Percentiles rank a stretch among this genome's conserved stretches.
Evolutionary conservation across 805 yeast species (phyloP).

Genomic region (Candida wancherniae): DNA sequence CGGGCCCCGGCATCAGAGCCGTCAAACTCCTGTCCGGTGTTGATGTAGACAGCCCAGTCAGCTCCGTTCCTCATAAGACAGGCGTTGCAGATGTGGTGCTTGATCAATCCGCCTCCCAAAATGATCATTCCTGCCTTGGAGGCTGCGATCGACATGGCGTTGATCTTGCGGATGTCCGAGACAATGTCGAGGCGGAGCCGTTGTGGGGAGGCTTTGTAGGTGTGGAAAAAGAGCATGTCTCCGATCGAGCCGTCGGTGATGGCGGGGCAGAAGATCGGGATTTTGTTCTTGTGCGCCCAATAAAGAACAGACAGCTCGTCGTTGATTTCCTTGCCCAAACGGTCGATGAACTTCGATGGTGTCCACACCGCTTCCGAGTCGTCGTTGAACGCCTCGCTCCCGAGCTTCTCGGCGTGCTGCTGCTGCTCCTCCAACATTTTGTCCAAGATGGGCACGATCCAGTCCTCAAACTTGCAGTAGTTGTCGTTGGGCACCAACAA

Average conservation of each 20-base stretch:
- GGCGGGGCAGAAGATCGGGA: slow-evolving; percentile 97
- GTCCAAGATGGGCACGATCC: slow-evolving; percentile 95
- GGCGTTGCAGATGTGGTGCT: slow-evolving; percentile 97
- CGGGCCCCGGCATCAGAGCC: slow-evolving; percentile 99
- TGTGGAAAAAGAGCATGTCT: slow-evolving; percentile 97
- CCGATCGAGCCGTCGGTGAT: slow-evolving; percentile 98
- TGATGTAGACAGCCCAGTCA: slow-evolving; percentile 93
- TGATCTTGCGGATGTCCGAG: slow-evolving; percentile 85
- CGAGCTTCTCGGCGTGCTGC: slow-evolving; percentile 46
- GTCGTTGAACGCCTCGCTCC: slow-evolving; percentile 56
- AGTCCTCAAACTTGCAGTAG: slow-evolving; percentile 95
- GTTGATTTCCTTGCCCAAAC: slow-evolving; percentile 92
- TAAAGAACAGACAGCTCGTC: slow-evolving; percentile 90
- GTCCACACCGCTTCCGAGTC: slow-evolving; percentile 76
- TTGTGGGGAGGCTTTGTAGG: slow-evolving; percentile 89
- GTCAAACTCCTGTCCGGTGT: slow-evolving; percentile 98
- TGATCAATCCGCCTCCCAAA: slow-evolving; percentile 93
- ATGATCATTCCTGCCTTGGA: slow-evolving; percentile 92
- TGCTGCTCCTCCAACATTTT: slow-evolving; percentile 86
- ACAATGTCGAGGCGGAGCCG: slow-evolving; percentile 90
- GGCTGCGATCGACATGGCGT: slow-evolving; percentile 94
- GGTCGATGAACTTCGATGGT: slow-evolving; percentile 86
- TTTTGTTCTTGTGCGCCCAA: slow-evolving; percentile 97
- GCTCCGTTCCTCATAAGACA: slow-evolving; percentile 99
- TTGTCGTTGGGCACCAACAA: slow-evolving; percentile 96